Evolutionary conservation across 108 stramenopile species (phyloP), one percentile per base, ranked within the genome.

Genomic region (Cyclostephanos invisitatus): DNA sequence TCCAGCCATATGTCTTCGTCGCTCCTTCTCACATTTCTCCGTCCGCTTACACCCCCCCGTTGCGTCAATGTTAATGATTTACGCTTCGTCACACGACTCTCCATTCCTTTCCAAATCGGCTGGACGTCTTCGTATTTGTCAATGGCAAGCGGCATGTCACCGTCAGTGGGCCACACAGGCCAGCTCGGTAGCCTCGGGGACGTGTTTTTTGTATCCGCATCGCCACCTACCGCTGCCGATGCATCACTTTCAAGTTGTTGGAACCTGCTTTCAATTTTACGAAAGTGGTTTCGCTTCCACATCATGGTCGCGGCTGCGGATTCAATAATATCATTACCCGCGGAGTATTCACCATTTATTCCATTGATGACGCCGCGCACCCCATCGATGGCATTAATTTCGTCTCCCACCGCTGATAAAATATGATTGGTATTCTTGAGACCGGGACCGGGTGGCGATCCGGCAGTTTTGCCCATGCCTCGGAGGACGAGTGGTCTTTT

Each of bases 81-180:
- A 12, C 94, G 77, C 17, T 77, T 69, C 40, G 77, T 88, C 25
- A 95, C 94, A 27, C 94, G 80, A 65, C 86, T 76, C 71, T 95
- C 94, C 94, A 95, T 95, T 67, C 85, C 84, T 64, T 86, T 91
- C 94, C 94, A 95, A 90, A 91, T 91, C 11, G 89, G 90, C 67
- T 95, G 94, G 5, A 95, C 79, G 32, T 95, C 90, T 40, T 92
- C 91, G 28, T 95, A 89, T 7, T 59, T 67, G 46, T 81, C 80
- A 62, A 81, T 81, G 63, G 46, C 27, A 1, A 81, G 64, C 37
- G 80, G 80, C 36, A 27, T 8, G 22, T 27, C 53, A 24, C 32
- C 55, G 18, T 56, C 22, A 28, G 37, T 61, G 58, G 28, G 44
- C 14, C 35, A 35, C 3, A 14, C 44, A 15, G 44, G 44, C 44